Evolutionary conservation across 805 yeast species (phyloP).

Genomic region (Sporopachydermia lactativora): DNA sequence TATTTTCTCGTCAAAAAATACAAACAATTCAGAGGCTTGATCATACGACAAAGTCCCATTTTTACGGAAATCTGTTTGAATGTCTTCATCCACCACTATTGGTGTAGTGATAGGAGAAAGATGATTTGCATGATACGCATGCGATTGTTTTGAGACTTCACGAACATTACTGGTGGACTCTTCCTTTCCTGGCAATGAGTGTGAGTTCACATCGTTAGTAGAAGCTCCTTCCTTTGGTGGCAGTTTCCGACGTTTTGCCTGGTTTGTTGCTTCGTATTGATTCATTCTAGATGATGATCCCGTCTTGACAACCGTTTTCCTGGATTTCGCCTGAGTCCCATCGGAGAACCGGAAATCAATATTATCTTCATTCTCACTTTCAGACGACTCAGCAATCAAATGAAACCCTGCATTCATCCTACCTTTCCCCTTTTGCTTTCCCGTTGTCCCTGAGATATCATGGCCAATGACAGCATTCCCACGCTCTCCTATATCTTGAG

Average conservation of each 20-base stretch:
- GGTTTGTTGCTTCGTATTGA: neutral
- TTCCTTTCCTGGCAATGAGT: too few species aligned
- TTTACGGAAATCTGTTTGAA: slow-evolving; percentile 18
- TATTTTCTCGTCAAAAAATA: slow-evolving; percentile 38
- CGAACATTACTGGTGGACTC: neutral
- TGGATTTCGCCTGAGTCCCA: neutral
- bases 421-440: too few species aligned
- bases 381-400: neutral
- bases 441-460: neutral
- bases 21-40: slow-evolving; percentile 30
- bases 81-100: neutral
- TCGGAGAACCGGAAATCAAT: neutral
- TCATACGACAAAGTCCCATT: slow-evolving; percentile 22
- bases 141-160: neutral
- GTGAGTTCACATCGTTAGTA: too few species aligned
- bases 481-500: too few species aligned
- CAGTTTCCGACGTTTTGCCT: neutral
- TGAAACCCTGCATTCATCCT: too few species aligned
- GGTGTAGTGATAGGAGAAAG: neutral
- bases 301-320: neutral
- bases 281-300: neutral
- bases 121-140: neutral
- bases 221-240: slow-evolving; percentile 3
- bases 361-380: neutral
- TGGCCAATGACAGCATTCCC: too few species aligned